Evolutionary conservation across 768 basidiomycete genomes (phyloP), one percentile per base, ranked within the genome.

Genomic region (Lentinula sp.): DNA sequence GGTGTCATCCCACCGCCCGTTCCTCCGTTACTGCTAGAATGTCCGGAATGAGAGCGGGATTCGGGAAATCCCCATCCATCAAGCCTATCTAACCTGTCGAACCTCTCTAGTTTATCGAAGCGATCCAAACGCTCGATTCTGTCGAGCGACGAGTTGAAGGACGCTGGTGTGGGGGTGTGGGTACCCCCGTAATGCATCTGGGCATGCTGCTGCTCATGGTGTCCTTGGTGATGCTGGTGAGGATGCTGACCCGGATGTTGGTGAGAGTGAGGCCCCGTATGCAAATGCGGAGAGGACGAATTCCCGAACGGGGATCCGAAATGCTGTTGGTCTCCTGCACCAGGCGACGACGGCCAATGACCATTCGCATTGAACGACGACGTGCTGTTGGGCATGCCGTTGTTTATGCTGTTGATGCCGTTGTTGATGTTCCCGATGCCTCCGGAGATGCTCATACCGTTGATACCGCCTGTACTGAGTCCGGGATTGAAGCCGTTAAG

Each of bases 41-140:
- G 64, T 62, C 61, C 42, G 57, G 62, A 57, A 57, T 20, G 56
- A 37, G 35, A 36, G 18, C 37, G 55, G 23, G 36, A 43, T 12
- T 36, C 39, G 20, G 20, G 23, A 6, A 42, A 42, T 23, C 42
- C 35, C 12, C 28, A 36, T 15, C 56, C 56, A 10, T 48, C 46
- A 48, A 20, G 12, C 20, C 46, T 2, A 18, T 48, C 46, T 10
- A 20, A 9, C 18, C 18, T n/a, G 18, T 45, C 15, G 16, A 23
- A 9, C 43, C 43, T n/a, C 3, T 45, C 43, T 4, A n/a, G n/a
- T n/a, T 45, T n/a, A 45, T 45, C 15, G 16, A 23, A 9, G 2
- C 50, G 18, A 16, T 52, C 50, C 50, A 50, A n/a, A 50, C 48
- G 48, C 6, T 20, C 20, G 10, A 50, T 10, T 20, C 18, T 50